Conservation (phyloP, 2,329 filamentous ascomycete genomes). For the Pyricularia pennisetigena region DNA sequence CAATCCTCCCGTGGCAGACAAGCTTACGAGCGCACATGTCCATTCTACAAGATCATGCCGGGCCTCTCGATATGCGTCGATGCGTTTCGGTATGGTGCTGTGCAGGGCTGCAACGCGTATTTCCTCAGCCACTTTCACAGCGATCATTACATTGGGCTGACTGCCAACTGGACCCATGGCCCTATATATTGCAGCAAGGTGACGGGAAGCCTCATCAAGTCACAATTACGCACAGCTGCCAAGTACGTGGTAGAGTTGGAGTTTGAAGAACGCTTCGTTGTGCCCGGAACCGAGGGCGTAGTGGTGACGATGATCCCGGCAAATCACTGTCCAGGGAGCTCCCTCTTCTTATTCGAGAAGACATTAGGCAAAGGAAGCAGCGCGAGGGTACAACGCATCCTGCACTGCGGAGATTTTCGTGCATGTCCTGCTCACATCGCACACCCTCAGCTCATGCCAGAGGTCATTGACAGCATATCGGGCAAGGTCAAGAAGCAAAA, state of each 20-base stretch:
- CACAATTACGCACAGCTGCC: constrained; percentile 75
- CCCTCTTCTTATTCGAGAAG: constrained; percentile 88
- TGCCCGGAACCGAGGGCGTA: constrained; percentile 75
- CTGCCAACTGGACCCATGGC: constrained; percentile 80
- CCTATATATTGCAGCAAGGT: constrained; percentile 95
- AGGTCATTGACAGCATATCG: constrained; percentile 58
- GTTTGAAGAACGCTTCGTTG: constrained; percentile 69
- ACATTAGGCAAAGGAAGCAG: constrained; percentile 36
- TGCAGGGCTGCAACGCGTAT: constrained; percentile 86
- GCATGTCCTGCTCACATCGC: constrained; percentile 77
- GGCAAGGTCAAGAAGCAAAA: constrained; percentile 71
- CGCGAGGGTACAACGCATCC: constrained; percentile 62
- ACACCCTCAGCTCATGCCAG: constrained; percentile 73
- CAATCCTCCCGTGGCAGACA: constrained; percentile 71
- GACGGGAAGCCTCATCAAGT: constrained; percentile 79
- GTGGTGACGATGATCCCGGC: constrained; percentile 90
- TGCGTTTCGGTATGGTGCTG: constrained; percentile 89
- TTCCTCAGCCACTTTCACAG: constrained; percentile 98
- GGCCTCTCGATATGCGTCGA: constrained; percentile 90
- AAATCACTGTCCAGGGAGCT: constrained; percentile 94
- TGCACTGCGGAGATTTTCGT: constrained; percentile 94
- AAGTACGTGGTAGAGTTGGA: constrained; percentile 80
- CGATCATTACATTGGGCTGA: constrained; percentile 91
- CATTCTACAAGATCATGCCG: constrained; percentile 97
- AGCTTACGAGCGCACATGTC: constrained; percentile 82